Conservation (phyloP, 2,329 filamentous ascomycete species). For the Colletotrichum brevisporum region DNA sequence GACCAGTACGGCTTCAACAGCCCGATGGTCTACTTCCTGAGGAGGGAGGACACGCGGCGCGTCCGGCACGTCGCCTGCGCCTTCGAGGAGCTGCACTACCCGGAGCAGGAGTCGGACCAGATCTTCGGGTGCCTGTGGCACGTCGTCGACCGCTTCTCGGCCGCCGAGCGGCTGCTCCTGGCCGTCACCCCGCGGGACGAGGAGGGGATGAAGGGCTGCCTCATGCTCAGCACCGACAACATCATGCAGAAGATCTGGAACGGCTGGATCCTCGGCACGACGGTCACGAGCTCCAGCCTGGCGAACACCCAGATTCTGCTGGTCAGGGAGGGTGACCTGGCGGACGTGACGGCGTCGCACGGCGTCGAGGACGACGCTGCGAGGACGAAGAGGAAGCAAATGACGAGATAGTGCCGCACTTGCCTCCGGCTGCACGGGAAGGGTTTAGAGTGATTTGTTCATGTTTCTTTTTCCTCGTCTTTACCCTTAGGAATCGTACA, state of each 20-base stretch:
- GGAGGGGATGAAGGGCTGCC: conserved; percentile 47
- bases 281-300: conserved; percentile 55
- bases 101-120: conserved; percentile 58
- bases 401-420: not conserved
- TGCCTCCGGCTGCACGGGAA: conserved; percentile 1
- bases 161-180: conserved; percentile 54
- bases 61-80: conserved; percentile 61
- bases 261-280: conserved; percentile 60
- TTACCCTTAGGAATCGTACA: conserved; percentile 3
- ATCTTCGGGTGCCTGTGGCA: conserved; percentile 65
- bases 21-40: conserved; percentile 64
- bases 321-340: conserved; percentile 59
- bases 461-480: not conserved
- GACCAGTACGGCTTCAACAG: conserved; percentile 62
- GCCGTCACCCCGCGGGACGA: conserved; percentile 57
- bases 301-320: conserved; percentile 60
- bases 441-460: not conserved
- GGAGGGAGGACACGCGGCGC: conserved; percentile 57
- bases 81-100: conserved; percentile 60
- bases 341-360: conserved; percentile 47
- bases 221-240: conserved; percentile 51
- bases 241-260: conserved; percentile 64
- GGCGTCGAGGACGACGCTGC: conserved; percentile 22
- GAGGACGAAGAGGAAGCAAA: not conserved
- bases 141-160: conserved; percentile 60